Conservation (phyloP, 495 filamentous ascomycete species). For the Massariosphaeria phaeospora region DNA sequence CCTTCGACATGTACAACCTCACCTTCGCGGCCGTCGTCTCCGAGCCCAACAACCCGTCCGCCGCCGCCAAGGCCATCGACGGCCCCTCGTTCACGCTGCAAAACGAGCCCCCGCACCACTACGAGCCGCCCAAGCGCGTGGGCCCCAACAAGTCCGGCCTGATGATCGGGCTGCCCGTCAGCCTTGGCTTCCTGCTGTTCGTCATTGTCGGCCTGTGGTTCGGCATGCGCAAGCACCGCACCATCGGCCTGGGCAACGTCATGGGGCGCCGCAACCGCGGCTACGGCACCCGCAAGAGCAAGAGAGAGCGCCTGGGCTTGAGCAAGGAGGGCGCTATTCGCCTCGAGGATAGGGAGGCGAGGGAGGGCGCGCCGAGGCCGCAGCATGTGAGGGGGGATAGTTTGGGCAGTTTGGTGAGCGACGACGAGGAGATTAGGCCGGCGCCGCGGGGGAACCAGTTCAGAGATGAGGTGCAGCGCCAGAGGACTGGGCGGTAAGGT, state of each 20-base stretch:
- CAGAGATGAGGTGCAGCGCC: constrained; percentile 28
- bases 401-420: constrained; percentile 30
- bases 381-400: constrained; percentile 21
- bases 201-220: constrained; percentile 32
- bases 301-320: constrained; percentile 30
- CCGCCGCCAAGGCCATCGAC: constrained; percentile 10
- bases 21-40: constrained; percentile 25
- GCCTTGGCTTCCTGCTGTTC: constrained; percentile 24
- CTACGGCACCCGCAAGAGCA: constrained; percentile 30
- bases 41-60: constrained; percentile 2
- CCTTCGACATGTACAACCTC: constrained; percentile 29
- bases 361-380: background rate
- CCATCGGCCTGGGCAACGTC: constrained; percentile 34
- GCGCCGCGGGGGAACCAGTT: constrained; percentile 28
- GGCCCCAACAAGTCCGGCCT: constrained; percentile 29
- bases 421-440: constrained; percentile 26
- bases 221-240: constrained; percentile 34
- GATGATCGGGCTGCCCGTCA: constrained; percentile 33
- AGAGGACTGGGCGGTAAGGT: constrained; percentile 30
- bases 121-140: constrained; percentile 12
- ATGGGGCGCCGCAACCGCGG: constrained; percentile 29
- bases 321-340: constrained; percentile 35
- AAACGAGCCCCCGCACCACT: constrained; percentile 31
- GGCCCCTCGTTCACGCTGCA: constrained; percentile 26
- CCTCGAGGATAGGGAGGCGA: constrained; percentile 19